phyloP scores from a whole-genome alignment of 2,329 filamentous ascomycete genomes.

The Fusarium tuaranense region DNA sequence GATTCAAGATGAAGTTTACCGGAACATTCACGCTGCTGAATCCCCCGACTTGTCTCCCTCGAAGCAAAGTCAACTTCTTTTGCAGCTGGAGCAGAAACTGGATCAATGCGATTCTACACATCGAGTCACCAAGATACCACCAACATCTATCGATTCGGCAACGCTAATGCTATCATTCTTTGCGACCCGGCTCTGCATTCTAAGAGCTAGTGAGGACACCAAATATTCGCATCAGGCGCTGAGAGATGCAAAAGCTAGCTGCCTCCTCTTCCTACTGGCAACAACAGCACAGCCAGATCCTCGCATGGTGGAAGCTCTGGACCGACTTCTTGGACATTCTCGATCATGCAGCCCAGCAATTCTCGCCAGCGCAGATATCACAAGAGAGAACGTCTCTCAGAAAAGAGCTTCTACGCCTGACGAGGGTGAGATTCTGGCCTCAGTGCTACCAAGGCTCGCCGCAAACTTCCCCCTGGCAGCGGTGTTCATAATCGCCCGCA shows the following conservation, averaged over 20 bases:
- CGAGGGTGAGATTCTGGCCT: slow-evolving; percentile 13
- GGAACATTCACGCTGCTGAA: slow-evolving; percentile 24
- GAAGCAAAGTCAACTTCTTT: slow-evolving; percentile 18
- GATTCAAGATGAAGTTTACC: slow-evolving; percentile 42
- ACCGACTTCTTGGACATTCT: slow-evolving; percentile 24
- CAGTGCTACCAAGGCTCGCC: slow-evolving; percentile 32
- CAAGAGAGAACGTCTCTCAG: not conserved
- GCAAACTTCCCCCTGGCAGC: slow-evolving; percentile 40
- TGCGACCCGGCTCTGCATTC: slow-evolving; percentile 38
- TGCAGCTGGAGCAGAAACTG: slow-evolving; percentile 32
- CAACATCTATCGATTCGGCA: slow-evolving; percentile 16
- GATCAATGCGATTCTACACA: slow-evolving; percentile 38
- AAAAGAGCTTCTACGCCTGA: not conserved
- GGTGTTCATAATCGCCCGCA: slow-evolving; percentile 36
- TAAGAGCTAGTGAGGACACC: slow-evolving; percentile 9
- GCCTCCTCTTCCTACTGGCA: slow-evolving; percentile 38
- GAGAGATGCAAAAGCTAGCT: slow-evolving; percentile 40
- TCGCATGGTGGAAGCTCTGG: slow-evolving; percentile 24
- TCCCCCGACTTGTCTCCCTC: slow-evolving; percentile 13
- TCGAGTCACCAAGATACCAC: slow-evolving; percentile 20
- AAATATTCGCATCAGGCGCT: slow-evolving; percentile 7
- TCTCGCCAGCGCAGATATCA: not conserved
- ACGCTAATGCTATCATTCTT: slow-evolving; percentile 37
- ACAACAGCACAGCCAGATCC: slow-evolving; percentile 30
- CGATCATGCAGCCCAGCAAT: not conserved